These are phyloP conservation scores for Mucor saturninus DNA, from an alignment of 371 early-diverging fungal species.

Conservation along the genomic window DNA sequence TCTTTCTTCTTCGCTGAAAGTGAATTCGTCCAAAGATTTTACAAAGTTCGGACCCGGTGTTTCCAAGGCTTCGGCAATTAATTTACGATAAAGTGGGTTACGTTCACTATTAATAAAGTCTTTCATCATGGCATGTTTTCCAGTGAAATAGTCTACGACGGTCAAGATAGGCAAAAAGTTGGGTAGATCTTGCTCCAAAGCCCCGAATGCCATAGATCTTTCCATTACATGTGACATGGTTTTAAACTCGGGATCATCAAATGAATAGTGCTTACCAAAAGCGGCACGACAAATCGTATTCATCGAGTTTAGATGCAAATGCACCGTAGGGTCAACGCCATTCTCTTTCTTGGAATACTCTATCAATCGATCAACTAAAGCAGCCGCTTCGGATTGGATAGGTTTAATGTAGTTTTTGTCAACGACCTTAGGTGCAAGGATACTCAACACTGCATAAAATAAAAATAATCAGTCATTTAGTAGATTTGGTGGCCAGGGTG, in stretches of 20 bases:
- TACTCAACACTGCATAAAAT: too few relatives aligned
- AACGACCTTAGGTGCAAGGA: too few relatives aligned
- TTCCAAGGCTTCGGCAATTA: constrained; percentile 9
- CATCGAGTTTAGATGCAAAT: constrained; percentile 5
- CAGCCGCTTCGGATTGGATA: constrained; percentile 6
- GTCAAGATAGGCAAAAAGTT: constrained; percentile 14
- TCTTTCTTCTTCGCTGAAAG: constrained; percentile 6
- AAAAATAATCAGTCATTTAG: too few relatives aligned
- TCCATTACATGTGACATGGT: background rate
- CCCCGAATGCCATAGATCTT: background rate
- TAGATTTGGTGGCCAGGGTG: too few relatives aligned
- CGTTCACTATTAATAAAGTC: background rate
- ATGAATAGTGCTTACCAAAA: constrained; percentile 7
- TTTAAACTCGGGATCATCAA: constrained; percentile 21
- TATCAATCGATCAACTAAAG: constrained; percentile 3
- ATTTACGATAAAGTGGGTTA: constrained; percentile 9
- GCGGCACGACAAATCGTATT: constrained; percentile 15
- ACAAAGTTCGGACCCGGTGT: constrained; percentile 9
- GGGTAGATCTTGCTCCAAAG: constrained; percentile 13
- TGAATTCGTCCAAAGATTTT: constrained; percentile 9
- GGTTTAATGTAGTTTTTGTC: background rate
- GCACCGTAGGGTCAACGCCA: background rate
- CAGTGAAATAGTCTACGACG: constrained; percentile 1
- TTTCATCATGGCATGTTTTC: background rate
- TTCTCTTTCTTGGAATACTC: background rate